Percentiles rank a stretch among this genome's conserved stretches.
Evolutionary conservation across 1,284 basidiomycete genomes (phyloP).

Genomic region (Melanopsichium pennsylvanicum): DNA sequence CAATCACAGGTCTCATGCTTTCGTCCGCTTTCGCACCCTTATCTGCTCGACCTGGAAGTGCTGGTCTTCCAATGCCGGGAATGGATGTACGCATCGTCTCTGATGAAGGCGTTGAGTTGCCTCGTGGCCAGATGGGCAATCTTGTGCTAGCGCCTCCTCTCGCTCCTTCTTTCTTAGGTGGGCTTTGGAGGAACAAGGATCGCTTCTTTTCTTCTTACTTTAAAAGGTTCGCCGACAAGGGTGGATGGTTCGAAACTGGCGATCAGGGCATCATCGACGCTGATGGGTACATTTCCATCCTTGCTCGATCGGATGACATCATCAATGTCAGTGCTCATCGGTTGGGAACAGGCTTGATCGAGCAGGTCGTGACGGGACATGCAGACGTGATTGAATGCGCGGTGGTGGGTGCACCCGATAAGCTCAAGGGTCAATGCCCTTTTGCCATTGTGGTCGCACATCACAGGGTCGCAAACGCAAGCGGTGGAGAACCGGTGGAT

Average conservation of each 20-base stretch:
- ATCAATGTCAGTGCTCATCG: conserved; percentile 61
- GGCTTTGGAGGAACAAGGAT: conserved; percentile 58
- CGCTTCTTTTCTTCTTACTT: conserved; percentile 57
- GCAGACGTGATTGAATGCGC: conserved; percentile 58
- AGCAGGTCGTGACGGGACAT: conserved; percentile 52
- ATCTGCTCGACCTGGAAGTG: conserved; percentile 50
- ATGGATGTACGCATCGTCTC: conserved; percentile 64
- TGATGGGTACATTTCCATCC: conserved; percentile 60
- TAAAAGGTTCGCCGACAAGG: conserved; percentile 54
- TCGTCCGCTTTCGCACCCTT: conserved; percentile 43
- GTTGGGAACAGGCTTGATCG: conserved; percentile 57
- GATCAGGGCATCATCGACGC: conserved; percentile 57
- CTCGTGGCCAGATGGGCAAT: conserved; percentile 59
- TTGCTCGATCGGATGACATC: conserved; percentile 57
- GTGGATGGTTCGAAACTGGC: conserved; percentile 63
- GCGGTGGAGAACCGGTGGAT: conserved; percentile 21
- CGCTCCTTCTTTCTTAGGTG: conserved; percentile 52
- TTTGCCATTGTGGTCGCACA: conserved; percentile 58
- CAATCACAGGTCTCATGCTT: conserved; percentile 57
- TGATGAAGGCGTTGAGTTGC: conserved; percentile 53
- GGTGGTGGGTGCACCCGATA: conserved; percentile 61
- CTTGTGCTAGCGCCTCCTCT: conserved; percentile 56
- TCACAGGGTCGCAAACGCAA: conserved; percentile 14
- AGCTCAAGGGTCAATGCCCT: conserved; percentile 62
- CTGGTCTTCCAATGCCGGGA: conserved; percentile 57